phyloP scores from a whole-genome alignment of 805 yeast species.

The Suhomyces sp. region DNA sequence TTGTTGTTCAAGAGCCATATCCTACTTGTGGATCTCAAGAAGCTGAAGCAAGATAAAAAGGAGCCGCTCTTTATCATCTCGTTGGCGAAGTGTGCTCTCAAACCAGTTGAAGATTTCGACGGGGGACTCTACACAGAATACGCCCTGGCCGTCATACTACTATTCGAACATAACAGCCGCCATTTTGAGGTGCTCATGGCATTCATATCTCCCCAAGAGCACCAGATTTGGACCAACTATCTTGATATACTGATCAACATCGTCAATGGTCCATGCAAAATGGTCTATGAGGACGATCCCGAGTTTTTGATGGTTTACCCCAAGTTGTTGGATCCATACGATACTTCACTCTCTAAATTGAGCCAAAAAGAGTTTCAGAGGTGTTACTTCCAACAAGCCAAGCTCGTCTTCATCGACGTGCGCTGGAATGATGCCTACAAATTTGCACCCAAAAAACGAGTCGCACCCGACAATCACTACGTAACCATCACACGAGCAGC shows the following conservation, averaged over 20 bases:
- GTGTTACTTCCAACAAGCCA: conserved; percentile 6
- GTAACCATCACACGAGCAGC: neutral
- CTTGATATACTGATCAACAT: conserved; percentile 18
- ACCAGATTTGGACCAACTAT: conserved; percentile 36
- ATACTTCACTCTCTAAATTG: conserved; percentile 10
- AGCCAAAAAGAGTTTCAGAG: neutral
- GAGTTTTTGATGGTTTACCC: conserved; percentile 15
- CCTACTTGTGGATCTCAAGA: conserved; percentile 30
- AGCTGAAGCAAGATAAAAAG: conserved; percentile 19
- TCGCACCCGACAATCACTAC: neutral
- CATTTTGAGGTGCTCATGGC: conserved; percentile 46
- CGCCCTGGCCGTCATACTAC: conserved; percentile 38
- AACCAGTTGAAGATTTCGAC: conserved; percentile 17
- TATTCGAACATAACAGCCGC: conserved; percentile 42
- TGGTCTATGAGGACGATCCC: conserved; percentile 13
- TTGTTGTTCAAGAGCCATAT: conserved; percentile 52
- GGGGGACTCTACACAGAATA: conserved; percentile 32
- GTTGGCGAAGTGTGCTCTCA: conserved; percentile 29
- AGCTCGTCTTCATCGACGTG: neutral
- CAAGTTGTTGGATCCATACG: conserved; percentile 14
- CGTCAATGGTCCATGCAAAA: conserved; percentile 25
- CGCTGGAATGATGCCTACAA: conserved; percentile 1
- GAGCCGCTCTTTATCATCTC: conserved; percentile 50
- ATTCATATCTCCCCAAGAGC: conserved; percentile 31
- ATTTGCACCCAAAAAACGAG: neutral